Conservation (phyloP, 2,329 filamentous ascomycete genomes). For the Apiospora sp. region DNA sequence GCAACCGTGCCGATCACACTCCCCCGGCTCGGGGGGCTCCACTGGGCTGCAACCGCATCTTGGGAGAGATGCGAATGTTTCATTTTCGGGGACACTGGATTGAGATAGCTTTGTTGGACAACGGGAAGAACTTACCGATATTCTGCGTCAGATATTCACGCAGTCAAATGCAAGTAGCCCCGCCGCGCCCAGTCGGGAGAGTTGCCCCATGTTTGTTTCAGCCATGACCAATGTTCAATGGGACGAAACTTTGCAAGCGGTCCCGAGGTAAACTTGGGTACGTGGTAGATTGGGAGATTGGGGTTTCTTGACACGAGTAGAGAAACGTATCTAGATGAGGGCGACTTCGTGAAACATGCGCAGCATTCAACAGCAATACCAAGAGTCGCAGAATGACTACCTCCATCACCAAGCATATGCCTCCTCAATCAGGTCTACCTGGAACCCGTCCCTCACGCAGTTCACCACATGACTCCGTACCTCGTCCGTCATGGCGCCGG, state of each 20-base stretch:
- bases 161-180: not conserved
- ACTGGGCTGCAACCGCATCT: not conserved
- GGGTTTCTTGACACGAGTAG: not conserved
- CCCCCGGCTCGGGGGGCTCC: slow-evolving; percentile 6
- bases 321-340: not conserved
- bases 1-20: slow-evolving; percentile 1
- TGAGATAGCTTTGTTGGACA: not conserved
- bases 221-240: not conserved
- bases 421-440: slow-evolving; percentile 21
- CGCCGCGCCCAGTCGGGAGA: not conserved
- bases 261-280: not conserved
- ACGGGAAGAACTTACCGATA: not conserved
- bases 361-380: not conserved
- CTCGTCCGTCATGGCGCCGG: slow-evolving; percentile 40
- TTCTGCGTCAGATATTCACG: too few species aligned
- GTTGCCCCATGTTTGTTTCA: slow-evolving; percentile 5
- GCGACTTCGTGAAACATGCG: not conserved
- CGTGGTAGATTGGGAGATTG: not conserved
- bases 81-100: not conserved
- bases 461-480: slow-evolving; percentile 33
- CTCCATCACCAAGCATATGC: slow-evolving; percentile 22
- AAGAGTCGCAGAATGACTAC: not conserved
- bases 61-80: slow-evolving; percentile 4
- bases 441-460: slow-evolving; percentile 34
- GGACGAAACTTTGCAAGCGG: not conserved